These are phyloP conservation scores for Rhizopogon rudus DNA, from an alignment of 768 basidiomycete genomes.

Conservation along the genomic window DNA sequence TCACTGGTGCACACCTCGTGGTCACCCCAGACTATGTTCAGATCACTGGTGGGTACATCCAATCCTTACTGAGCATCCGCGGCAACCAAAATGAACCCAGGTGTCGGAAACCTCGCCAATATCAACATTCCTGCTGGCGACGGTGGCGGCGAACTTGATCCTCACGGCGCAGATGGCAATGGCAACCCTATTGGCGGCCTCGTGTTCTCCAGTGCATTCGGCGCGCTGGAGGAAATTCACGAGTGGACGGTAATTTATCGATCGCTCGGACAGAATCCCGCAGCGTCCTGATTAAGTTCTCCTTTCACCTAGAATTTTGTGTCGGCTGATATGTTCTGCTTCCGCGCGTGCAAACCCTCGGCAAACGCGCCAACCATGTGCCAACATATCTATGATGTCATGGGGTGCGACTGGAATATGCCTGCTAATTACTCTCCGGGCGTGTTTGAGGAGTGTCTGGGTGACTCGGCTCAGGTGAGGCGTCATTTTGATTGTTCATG, in stretches of 20 bases:
- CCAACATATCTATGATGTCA: slow-evolving; percentile 52
- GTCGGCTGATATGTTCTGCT: slow-evolving; percentile 57
- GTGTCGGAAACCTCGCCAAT: slow-evolving; percentile 58
- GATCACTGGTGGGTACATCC: slow-evolving; percentile 44
- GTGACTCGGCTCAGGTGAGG: slow-evolving; percentile 44
- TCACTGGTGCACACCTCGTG: slow-evolving; percentile 63
- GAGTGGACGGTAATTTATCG: slow-evolving; percentile 64
- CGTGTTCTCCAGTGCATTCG: slow-evolving; percentile 72
- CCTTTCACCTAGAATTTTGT: slow-evolving; percentile 50
- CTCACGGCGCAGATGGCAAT: slow-evolving; percentile 57
- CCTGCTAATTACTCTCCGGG: slow-evolving; percentile 43
- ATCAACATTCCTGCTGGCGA: slow-evolving; percentile 62
- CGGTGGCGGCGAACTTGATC: slow-evolving; percentile 62
- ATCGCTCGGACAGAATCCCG: slow-evolving; percentile 2
- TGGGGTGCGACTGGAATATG: slow-evolving; percentile 64
- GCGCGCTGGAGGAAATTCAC: slow-evolving; percentile 49
- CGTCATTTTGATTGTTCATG: not conserved
- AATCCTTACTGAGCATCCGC: slow-evolving; percentile 13
- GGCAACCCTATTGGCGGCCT: slow-evolving; percentile 63
- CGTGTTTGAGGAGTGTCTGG: slow-evolving; percentile 46
- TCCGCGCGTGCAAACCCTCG: slow-evolving; percentile 60
- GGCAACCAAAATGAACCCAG: slow-evolving; percentile 30
- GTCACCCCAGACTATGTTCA: slow-evolving; percentile 74
- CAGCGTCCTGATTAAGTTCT: slow-evolving; percentile 1
- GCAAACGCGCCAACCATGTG: slow-evolving; percentile 48